Conservation (phyloP, 768 basidiomycete genomes). For the Suillus subalutaceus region DNA sequence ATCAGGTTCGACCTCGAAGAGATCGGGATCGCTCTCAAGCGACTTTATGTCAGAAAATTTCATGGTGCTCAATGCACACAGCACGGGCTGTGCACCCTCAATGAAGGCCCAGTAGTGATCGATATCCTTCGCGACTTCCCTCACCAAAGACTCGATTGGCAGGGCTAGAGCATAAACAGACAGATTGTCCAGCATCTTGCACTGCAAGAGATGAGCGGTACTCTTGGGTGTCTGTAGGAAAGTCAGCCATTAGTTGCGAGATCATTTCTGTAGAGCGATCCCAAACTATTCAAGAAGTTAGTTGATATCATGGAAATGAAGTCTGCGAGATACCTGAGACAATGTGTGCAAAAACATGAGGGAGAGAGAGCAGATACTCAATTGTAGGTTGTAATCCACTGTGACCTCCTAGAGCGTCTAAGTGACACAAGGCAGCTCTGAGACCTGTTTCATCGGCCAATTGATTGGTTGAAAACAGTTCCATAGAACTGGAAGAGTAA, state of each 20-base stretch:
- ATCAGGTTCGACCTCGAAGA: slow-evolving; percentile 5
- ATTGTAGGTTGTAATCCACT: slow-evolving; percentile 24
- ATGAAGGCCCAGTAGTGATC: slow-evolving; percentile 25
- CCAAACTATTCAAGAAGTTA: slow-evolving; percentile 16
- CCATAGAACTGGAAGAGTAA: neutral
- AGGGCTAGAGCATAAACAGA: slow-evolving; percentile 27
- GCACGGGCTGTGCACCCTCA: slow-evolving; percentile 24
- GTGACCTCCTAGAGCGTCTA: slow-evolving; percentile 22
- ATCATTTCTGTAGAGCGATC: slow-evolving; percentile 19
- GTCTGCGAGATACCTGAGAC: slow-evolving; percentile 27
- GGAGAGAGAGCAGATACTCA: slow-evolving; percentile 28
- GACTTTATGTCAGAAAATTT: too few relatives aligned
- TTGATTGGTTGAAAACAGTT: slow-evolving; percentile 3
- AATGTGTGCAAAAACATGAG: slow-evolving; percentile 31
- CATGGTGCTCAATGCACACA: slow-evolving; percentile 22
- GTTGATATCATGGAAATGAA: neutral
- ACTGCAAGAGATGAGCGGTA: slow-evolving; percentile 25
- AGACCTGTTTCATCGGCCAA: slow-evolving; percentile 24
- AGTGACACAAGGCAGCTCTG: slow-evolving; percentile 15
- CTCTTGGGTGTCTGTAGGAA: slow-evolving; percentile 30
- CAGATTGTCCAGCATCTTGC: slow-evolving; percentile 27
- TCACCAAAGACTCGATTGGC: slow-evolving; percentile 19
- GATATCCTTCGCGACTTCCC: slow-evolving; percentile 16
- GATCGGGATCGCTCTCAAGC: slow-evolving; percentile 4
- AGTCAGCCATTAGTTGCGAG: slow-evolving; percentile 35